Conservation (phyloP, 805 yeast genomes). For the Sugiyamaella qingdaonensis region DNA sequence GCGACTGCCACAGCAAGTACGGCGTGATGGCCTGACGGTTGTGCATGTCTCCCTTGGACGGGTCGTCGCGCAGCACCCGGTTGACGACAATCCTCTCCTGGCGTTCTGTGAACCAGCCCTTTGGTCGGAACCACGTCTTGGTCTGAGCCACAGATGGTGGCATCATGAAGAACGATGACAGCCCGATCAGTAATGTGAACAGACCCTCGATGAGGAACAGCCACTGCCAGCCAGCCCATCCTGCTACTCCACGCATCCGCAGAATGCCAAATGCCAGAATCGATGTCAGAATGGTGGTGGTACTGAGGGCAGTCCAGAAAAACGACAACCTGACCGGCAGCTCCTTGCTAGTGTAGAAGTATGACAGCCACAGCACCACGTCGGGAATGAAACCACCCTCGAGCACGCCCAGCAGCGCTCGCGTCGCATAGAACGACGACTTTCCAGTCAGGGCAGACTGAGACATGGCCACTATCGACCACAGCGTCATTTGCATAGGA, state of each 20-base stretch:
- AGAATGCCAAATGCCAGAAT: slow-evolving; percentile 55
- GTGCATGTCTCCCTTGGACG: slow-evolving; percentile 60
- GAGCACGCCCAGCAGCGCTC: slow-evolving; percentile 52
- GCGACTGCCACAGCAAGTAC: slow-evolving; percentile 38
- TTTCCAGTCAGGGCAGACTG: slow-evolving; percentile 45
- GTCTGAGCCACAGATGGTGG: slow-evolving; percentile 51
- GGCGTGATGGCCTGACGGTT: slow-evolving; percentile 51
- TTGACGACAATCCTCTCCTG: slow-evolving; percentile 60
- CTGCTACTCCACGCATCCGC: slow-evolving; percentile 42
- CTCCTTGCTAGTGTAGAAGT: slow-evolving; percentile 59
- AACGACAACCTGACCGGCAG: slow-evolving; percentile 53
- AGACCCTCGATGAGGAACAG: slow-evolving; percentile 62
- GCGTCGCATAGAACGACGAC: slow-evolving; percentile 43
- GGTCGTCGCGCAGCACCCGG: slow-evolving; percentile 59
- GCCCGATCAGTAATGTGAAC: slow-evolving; percentile 51
- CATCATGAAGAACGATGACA: slow-evolving; percentile 46
- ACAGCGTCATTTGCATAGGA: slow-evolving; percentile 52
- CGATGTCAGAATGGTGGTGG: slow-evolving; percentile 44
- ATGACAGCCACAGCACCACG: slow-evolving; percentile 57
- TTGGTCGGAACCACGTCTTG: slow-evolving; percentile 43
- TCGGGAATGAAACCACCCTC: slow-evolving; percentile 74
- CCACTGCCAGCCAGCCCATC: slow-evolving; percentile 61
- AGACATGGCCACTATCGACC: slow-evolving; percentile 56
- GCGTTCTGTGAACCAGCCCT: slow-evolving; percentile 53
- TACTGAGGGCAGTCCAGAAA: slow-evolving; percentile 55